Evolutionary conservation across 108 stramenopile species (phyloP), one percentile per base, ranked within the genome.

Genomic region (Stephanodiscus triporus): DNA sequence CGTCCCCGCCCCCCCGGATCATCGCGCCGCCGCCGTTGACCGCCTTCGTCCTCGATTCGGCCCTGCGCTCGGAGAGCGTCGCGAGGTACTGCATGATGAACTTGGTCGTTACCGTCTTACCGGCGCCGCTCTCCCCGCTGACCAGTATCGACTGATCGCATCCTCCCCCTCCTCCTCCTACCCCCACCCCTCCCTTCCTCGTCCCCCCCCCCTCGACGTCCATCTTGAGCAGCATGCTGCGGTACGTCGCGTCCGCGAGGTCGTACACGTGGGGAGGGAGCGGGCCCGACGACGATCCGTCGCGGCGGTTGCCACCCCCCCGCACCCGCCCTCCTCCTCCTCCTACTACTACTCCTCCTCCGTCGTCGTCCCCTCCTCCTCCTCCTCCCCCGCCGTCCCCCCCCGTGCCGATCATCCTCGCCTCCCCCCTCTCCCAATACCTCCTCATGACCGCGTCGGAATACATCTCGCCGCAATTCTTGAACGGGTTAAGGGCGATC

Each of bases 21-120:
- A n/a, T n/a, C n/a, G n/a, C n/a, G n/a, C n/a, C n/a, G n/a, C n/a
- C n/a, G n/a, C n/a, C n/a, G n/a, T n/a, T n/a, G n/a, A n/a, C n/a
- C n/a, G n/a, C n/a, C n/a, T 58, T 69, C 61, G 29, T 66, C 64
- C 67, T 80, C 34, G 79, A 65, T 20, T 80, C 88, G 30, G 86
- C 85, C 2, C 78, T 66, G 45, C 86, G 85, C 77, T 90, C 82
- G 53, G 87, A 89, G 49, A 95, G 73, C 6, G 87, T 83, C 14
- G 96, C 95, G 34, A 98, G 78, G 68, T 96, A 98, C 64, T 90
- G 74, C 99, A 99, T 97, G 45, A 99, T 88, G 60, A 98, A 88
- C 72, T 99, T 99, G 49, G 97, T 97, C 0, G 97, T 97, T 27
- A 98, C 99, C 9, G 98, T 99, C 72, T 98, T 99, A 14, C 97